Conservation (phyloP, 2,329 filamentous ascomycete species). For the Fusarium ramigenum region DNA sequence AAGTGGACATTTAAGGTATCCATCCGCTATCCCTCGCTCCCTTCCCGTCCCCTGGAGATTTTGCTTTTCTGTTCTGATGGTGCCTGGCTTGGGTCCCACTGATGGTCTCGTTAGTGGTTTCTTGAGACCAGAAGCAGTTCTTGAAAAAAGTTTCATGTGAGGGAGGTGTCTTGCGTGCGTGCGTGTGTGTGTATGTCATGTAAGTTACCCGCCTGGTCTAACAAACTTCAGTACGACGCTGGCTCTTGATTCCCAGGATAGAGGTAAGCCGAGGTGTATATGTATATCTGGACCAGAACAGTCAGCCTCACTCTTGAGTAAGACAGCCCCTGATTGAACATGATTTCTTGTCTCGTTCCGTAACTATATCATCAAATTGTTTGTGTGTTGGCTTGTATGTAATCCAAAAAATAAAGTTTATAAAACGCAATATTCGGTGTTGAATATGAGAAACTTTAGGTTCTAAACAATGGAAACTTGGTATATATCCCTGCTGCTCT, state of each 20-base stretch:
- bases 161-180: constrained; percentile 12
- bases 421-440: constrained; percentile 2
- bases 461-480: constrained; percentile 15
- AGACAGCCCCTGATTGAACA: neutral
- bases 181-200: neutral
- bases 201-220: neutral
- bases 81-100: constrained; percentile 36
- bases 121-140: constrained; percentile 9
- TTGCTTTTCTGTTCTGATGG: constrained; percentile 25
- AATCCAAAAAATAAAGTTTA: neutral
- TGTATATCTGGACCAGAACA: neutral
- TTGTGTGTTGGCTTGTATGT: neutral
- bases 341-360: neutral
- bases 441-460: constrained; percentile 9
- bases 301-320: neutral
- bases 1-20: constrained; percentile 19
- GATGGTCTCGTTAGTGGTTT: constrained; percentile 26
- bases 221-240: constrained; percentile 10
- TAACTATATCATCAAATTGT: neutral
- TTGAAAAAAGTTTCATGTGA: constrained; percentile 12
- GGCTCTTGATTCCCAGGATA: neutral
- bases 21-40: constrained; percentile 11
- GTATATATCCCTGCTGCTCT: constrained; percentile 4
- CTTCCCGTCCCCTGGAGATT: constrained; percentile 27
- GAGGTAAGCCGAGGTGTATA: neutral